Base-by-base conservation (phyloP, 495 filamentous ascomycete genomes). In the Neurospora sp. region DNA sequence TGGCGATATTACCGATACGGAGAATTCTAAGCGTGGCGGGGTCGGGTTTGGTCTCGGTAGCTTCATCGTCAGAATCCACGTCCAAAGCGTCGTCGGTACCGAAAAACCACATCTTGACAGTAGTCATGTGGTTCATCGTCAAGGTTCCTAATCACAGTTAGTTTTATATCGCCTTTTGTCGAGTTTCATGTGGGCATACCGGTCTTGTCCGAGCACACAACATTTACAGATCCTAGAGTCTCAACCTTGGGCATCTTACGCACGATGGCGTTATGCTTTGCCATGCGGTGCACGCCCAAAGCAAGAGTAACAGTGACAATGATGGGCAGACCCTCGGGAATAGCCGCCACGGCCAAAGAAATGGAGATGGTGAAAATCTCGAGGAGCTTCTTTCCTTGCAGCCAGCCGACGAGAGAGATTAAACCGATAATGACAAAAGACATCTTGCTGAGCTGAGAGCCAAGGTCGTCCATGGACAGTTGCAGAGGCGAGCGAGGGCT, bases 311-410 rank as follows among this genome's bases (percentile, higher is more conserved):
- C 96, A 0, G 96, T 98, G 35, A 99, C 96, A 79, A 98, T 98
- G 77, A 98, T 98, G 9, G 96, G 96, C 20, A 99, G 87, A 12
- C 96, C 96, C 85, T 99, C 96, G 0, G 96, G 96, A 79, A 99
- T 99, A 31, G 96, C 96, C 11, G 96, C 96, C 18, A 99, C 96
- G 14, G 96, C 96, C 39, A 99, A 88, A 9, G 95, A 98, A 46
- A 99, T 96, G 27, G 94, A 96, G 80, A 98, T 97, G 39, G 95
- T 96, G 81, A 99, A 98, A 84, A 99, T 96, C 69, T 98, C 96
- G 35, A 99, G 87, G 39, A 97, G 84, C 74, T 91, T 89, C 80
- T 95, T 92, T 20, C 95, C 96, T 78, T 98, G 93, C 76, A 95
- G 86, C 74, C 97, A 87, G 6, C 96, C 96, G 54, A 97, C 87